phyloP scores from a whole-genome alignment of 148 eudicot genomes.

The Limonium bicolor region DNA sequence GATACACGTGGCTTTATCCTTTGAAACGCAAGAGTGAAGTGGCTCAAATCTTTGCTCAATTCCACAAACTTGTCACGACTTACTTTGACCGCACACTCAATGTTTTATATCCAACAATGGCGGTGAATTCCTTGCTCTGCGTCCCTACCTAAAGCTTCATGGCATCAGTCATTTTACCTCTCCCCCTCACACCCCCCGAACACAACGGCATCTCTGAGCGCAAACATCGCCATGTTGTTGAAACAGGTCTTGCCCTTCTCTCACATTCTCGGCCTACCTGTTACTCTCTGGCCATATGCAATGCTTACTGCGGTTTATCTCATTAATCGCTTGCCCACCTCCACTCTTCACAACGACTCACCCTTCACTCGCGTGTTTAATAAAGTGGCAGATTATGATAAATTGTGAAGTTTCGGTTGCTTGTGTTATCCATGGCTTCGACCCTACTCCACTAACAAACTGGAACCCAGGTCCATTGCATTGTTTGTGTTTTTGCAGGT shows the following conservation, averaged over 20 bases:
- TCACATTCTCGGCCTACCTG: background rate
- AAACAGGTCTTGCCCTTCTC: background rate
- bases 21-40: background rate
- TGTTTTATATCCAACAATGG: background rate
- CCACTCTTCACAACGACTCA: background rate
- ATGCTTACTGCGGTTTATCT: background rate
- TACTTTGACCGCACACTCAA: background rate
- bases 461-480: background rate
- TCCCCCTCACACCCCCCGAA: background rate
- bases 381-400: background rate
- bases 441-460: background rate
- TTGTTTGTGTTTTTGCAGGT: too few relatives aligned
- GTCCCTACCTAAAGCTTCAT: background rate
- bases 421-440: background rate
- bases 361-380: background rate
- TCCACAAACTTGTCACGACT: too few relatives aligned
- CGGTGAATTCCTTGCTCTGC: background rate
- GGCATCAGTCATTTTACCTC: background rate
- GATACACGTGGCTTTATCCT: background rate
- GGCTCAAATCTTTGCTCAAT: too few relatives aligned
- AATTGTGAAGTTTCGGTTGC: background rate
- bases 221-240: too few relatives aligned
- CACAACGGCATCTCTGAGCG: background rate
- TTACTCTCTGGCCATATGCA: background rate
- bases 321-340: background rate